Evolutionary conservation across 768 basidiomycete species (phyloP), one percentile per base, ranked within the genome.

Genomic region (Hypholoma sublateritium): DNA sequence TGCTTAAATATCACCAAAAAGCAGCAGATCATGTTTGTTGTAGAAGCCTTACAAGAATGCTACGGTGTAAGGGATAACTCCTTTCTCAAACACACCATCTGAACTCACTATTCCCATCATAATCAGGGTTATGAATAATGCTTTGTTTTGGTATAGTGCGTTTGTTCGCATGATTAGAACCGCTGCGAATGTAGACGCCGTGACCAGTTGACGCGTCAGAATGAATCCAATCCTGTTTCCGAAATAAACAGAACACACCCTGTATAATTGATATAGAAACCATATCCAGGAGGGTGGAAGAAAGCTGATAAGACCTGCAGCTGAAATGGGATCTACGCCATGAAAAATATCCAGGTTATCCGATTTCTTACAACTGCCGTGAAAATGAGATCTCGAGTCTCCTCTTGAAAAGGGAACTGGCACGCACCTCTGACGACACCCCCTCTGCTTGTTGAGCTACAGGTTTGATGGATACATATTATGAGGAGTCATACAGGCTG

Each of bases 111-210:
- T 22, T 48, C 49, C 53, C 16, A 58, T 35, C 5, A 44, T 22
- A 12, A 47, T 19, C 49, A 56, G 37, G 35, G 53, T 14, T 36
- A 56, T 21, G 8, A 58, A 58, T 6, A 56, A 36, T 3, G 17
- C 6, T 52, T 37, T 46, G 37, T 46, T 61, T 45, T 45, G 53
- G 49, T 55, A 61, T 9, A 61, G 54, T 4, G 60, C 60, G 24
- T 51, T 58, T 2, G 57, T 58, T 17, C 60, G 48, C 53, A 61
- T 44, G 17, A 61, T 56, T n/a, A 58, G 47, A 19, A 61, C 36
- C 16, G 53, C 60, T 58, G 5, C 39, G 17, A 25, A 44, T 22
- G 19, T 19, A 16, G 22, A 44, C 43, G 13, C 19, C 19, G n/a
- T n/a, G n/a, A n/a, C n/a, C n/a, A n/a, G n/a, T n/a, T n/a, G n/a